Evolutionary conservation across 331 rosid species (phyloP).

Genomic region (Quercus tomentella): DNA sequence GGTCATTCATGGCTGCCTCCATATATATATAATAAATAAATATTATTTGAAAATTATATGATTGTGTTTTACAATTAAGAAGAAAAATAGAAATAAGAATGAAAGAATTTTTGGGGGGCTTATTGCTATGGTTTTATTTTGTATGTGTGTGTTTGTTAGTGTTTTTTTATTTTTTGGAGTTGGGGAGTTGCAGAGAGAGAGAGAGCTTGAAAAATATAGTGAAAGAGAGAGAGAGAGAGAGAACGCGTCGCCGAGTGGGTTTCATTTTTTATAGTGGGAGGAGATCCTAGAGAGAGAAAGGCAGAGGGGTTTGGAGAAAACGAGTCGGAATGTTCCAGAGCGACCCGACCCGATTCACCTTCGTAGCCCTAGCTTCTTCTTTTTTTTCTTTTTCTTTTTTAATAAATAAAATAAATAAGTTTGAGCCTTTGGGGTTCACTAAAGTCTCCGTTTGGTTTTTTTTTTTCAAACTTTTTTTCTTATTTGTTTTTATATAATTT

Average conservation of each 20-base stretch:
- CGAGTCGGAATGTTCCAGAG: constrained; percentile 50
- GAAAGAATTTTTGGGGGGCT: background rate
- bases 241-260: background rate
- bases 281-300: constrained; percentile 3
- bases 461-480: no score
- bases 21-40: background rate
- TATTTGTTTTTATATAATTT: no score
- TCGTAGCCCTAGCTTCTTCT: constrained; percentile 37
- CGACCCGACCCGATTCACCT: constrained; percentile 38
- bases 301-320: background rate
- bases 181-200: constrained; percentile 14
- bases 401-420: no score
- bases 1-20: constrained; percentile 57
- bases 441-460: no score
- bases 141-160: background rate
- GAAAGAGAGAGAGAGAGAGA: background rate
- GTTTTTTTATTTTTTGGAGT: background rate
- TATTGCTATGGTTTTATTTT: background rate
- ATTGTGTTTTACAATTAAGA: background rate
- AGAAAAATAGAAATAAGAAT: background rate
- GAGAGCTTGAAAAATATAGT: background rate
- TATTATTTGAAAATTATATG: background rate
- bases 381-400: no score
- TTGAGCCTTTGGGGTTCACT: no score
- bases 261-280: constrained; percentile 7